Percentiles rank a stretch among this genome's conserved stretches.
These are phyloP conservation scores for Hyphochytrium catenoides DNA, from an alignment of 352 stramenopile genomes.

Conservation along the genomic window DNA sequence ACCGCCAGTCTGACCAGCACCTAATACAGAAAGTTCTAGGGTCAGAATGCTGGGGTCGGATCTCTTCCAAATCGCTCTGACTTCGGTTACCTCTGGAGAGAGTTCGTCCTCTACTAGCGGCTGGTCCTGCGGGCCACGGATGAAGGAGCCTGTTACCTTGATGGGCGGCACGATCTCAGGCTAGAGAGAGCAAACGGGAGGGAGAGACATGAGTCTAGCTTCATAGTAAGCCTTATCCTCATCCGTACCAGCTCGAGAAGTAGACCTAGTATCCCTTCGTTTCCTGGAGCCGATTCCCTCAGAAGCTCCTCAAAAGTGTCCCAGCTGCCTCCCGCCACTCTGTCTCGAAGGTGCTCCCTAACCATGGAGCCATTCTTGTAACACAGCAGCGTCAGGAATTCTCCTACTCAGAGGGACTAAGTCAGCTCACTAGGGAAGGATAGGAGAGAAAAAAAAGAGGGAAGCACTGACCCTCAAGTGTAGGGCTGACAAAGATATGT, in stretches of 20 bases:
- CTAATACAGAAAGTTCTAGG: too few species aligned
- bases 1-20: too few species aligned
- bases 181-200: slow-evolving; percentile 33
- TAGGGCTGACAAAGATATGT: slow-evolving; percentile 51
- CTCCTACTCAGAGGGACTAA: slow-evolving; percentile 11
- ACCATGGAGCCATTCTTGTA: slow-evolving; percentile 58
- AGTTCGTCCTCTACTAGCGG: too few species aligned
- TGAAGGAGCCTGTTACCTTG: too few species aligned
- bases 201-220: too few species aligned
- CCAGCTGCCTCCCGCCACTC: slow-evolving; percentile 18
- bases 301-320: slow-evolving; percentile 26
- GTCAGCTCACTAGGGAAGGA: not conserved
- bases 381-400: too few species aligned
- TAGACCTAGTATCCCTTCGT: slow-evolving; percentile 18
- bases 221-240: too few species aligned
- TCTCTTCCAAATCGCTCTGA: too few species aligned
- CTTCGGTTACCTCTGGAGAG: too few species aligned
- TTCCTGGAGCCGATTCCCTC: slow-evolving; percentile 15
- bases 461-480: slow-evolving; percentile 21
- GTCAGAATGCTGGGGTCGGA: too few species aligned
- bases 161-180: slow-evolving; percentile 45
- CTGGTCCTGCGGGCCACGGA: too few species aligned
- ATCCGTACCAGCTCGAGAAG: too few species aligned
- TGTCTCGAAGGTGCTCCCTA: slow-evolving; percentile 27
- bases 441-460: not conserved